Conservation (phyloP, 179 eudicot genomes). For the Spergularia azorica region DNA sequence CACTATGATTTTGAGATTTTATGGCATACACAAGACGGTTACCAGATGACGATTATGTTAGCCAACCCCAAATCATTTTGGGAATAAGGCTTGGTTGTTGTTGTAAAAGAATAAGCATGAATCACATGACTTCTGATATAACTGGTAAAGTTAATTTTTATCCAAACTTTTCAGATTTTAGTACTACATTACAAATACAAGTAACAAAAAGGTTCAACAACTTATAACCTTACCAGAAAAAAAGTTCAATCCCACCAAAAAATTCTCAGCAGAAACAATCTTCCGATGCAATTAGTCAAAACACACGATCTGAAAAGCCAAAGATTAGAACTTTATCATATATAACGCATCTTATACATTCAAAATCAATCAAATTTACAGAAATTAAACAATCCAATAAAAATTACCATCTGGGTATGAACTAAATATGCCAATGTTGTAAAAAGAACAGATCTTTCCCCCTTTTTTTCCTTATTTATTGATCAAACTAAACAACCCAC, state of each 20-base stretch:
- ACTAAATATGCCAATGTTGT: not conserved
- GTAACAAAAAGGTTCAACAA: not conserved
- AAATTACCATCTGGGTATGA: slow-evolving; percentile 27
- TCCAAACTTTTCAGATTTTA: not conserved
- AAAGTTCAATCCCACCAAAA: slow-evolving; percentile 10
- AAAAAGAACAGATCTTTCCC: slow-evolving; percentile 1
- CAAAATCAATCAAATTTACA: not conserved
- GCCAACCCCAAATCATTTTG: no score
- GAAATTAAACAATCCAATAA: not conserved
- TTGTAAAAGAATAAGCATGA: not conserved
- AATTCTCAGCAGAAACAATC: slow-evolving; percentile 13
- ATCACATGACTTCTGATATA: not conserved
- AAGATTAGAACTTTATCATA: slow-evolving; percentile 16
- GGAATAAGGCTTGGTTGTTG: no score
- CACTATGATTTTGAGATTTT: no score
- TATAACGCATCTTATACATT: not conserved
- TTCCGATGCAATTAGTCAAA: slow-evolving; percentile 26
- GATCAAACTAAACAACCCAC: slow-evolving; percentile 10
- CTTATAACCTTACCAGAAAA: slow-evolving; percentile 22
- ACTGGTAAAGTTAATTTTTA: not conserved
- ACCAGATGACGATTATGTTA: no score
- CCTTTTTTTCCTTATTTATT: no score
- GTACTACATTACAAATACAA: not conserved
- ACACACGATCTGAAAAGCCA: slow-evolving; percentile 20
- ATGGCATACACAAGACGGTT: no score